A percentile compares a stretch with the other conserved stretches of the same genome.
Conservation (phyloP, 108 stramenopile species). For the Cyclotella baltica region DNA sequence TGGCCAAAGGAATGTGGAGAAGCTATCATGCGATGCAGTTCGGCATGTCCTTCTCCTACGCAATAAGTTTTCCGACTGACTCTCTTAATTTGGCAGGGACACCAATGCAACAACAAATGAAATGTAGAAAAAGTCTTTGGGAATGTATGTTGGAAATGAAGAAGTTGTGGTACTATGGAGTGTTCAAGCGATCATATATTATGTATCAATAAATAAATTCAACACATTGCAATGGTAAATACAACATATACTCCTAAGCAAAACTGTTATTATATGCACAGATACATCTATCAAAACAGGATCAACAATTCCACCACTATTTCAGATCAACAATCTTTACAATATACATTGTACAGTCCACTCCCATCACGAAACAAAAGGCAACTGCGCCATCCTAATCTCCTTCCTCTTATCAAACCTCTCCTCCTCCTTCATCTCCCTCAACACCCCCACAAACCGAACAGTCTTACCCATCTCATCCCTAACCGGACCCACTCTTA, state of each 20-base stretch:
- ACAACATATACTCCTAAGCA: too few species aligned
- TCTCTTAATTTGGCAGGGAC: too few species aligned
- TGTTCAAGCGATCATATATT: too few species aligned
- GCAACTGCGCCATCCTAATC: neutral
- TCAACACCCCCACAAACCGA: slow-evolving; percentile 79
- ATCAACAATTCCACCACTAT: neutral
- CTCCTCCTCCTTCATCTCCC: slow-evolving; percentile 56
- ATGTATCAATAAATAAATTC: too few species aligned
- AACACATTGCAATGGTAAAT: too few species aligned
- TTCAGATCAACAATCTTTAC: neutral
- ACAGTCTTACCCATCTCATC: slow-evolving; percentile 62
- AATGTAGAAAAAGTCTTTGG: too few species aligned
- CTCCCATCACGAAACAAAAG: slow-evolving; percentile 10
- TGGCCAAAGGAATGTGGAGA: slow-evolving; percentile 46
- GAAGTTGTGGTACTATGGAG: too few species aligned
- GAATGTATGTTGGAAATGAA: too few species aligned
- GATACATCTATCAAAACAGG: too few species aligned
- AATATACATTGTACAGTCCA: neutral
- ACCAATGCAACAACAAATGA: too few species aligned
- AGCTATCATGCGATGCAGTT: slow-evolving; percentile 37
- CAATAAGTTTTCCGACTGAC: neutral
- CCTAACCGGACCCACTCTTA: slow-evolving; percentile 69
- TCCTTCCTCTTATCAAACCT: slow-evolving; percentile 1
- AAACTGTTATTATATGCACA: too few species aligned
- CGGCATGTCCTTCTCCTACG: slow-evolving; percentile 41